Conservation (phyloP, 306 rosid genomes). For the Macrotyloma uniflorum region DNA sequence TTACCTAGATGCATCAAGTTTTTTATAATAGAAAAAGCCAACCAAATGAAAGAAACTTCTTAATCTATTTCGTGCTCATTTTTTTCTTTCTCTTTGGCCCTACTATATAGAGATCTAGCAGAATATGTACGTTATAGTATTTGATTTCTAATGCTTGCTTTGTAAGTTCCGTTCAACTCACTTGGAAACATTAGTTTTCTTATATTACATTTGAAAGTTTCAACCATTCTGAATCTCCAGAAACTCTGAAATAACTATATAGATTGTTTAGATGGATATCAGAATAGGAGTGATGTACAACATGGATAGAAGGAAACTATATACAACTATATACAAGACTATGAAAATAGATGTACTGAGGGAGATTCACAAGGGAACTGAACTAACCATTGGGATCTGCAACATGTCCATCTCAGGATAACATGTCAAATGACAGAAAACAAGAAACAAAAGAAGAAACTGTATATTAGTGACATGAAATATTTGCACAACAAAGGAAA, state of each 20-base stretch:
- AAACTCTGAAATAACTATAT: background rate
- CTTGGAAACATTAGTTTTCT: background rate
- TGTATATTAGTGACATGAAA: conserved; percentile 46
- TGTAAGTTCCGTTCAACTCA: conserved; percentile 16
- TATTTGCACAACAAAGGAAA: background rate
- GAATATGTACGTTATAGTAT: background rate
- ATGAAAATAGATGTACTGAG: background rate
- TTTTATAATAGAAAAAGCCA: background rate
- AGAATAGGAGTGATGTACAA: background rate
- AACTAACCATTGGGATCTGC: conserved; percentile 95
- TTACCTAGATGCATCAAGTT: background rate
- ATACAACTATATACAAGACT: background rate
- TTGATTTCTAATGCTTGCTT: conserved; percentile 14
- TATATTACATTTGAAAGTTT: background rate
- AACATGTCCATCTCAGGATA: conserved; percentile 40
- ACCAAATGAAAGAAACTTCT: conserved; percentile 1
- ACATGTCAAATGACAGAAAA: conserved; percentile 30
- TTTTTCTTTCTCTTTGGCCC: background rate
- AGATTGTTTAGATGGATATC: background rate
- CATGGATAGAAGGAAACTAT: background rate
- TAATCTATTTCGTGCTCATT: background rate
- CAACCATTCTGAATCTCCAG: conserved; percentile 22
- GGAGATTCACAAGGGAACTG: background rate
- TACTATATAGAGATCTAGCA: conserved; percentile 1
- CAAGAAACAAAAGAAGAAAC: conserved; percentile 35